Evolutionary conservation across 2,329 filamentous ascomycete genomes (phyloP).

Genomic region (Sordariomycetes sp.): DNA sequence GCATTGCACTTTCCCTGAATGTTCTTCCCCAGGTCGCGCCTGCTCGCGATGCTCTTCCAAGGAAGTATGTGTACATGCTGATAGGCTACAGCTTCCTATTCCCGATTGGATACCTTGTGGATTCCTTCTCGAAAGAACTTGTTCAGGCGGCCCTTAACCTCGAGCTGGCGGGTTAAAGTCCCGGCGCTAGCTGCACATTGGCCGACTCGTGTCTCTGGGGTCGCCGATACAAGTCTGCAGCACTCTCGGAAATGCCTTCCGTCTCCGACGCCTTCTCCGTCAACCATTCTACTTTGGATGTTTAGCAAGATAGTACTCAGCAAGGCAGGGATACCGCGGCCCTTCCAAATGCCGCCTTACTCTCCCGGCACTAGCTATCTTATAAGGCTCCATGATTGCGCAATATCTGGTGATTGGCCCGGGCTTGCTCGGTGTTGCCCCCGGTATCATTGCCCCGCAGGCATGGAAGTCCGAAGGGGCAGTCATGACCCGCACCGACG

Average conservation of each 20-base stretch:
- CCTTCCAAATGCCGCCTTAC: not conserved
- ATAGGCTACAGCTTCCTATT: not conserved
- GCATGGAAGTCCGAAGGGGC: not conserved
- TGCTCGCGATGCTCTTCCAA: not conserved
- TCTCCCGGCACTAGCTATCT: not conserved
- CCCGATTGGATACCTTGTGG: not conserved
- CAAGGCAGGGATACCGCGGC: not conserved
- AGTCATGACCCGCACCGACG: not conserved
- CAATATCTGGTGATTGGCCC: not conserved
- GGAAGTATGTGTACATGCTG: not conserved
- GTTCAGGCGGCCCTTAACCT: not conserved
- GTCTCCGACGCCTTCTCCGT: not conserved
- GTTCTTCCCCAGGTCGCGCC: not conserved
- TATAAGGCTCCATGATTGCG: too few relatives aligned
- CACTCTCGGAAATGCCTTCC: not conserved
- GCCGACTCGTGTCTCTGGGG: not conserved
- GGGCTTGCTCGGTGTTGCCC: not conserved
- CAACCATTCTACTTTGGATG: not conserved
- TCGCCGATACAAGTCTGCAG: not conserved
- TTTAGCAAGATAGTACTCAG: not conserved
- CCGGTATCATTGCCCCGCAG: not conserved
- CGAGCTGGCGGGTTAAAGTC: not conserved
- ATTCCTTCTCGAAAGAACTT: too few relatives aligned
- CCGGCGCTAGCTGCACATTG: not conserved
- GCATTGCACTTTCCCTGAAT: not conserved